These are phyloP conservation scores for Stentor coeruleus DNA, from an alignment of 73 alveolate genomes.

Conservation along the genomic window DNA sequence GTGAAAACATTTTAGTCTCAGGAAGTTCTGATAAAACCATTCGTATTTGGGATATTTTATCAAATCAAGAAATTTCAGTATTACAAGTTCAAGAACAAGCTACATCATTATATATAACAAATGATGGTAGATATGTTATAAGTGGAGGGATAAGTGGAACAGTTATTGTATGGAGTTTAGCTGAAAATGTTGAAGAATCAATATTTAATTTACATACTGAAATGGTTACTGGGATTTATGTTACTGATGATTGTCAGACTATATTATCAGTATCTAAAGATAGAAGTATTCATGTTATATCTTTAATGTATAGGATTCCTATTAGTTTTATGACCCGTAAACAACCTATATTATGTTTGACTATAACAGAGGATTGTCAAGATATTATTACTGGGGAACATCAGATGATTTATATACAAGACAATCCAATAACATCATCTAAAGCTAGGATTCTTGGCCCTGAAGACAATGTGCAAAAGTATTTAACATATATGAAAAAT, in stretches of 20 bases:
- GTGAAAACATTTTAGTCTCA: not conserved
- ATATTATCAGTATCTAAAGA: not conserved
- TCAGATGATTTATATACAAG: conserved; percentile 15
- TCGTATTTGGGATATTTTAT: not conserved
- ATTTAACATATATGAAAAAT: not conserved
- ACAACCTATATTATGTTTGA: not conserved
- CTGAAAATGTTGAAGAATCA: not conserved
- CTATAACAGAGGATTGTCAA: not conserved
- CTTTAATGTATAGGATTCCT: conserved; percentile 9
- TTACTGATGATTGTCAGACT: not conserved
- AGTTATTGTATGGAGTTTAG: not conserved
- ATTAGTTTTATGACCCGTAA: conserved; percentile 5
- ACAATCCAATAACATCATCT: conserved; percentile 1
- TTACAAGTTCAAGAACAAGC: conserved; percentile 10
- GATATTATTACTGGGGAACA: conserved; percentile 12
- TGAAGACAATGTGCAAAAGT: conserved; percentile 22
- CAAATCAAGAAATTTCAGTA: not conserved
- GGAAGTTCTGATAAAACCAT: conserved; percentile 11
- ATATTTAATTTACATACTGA: conserved; percentile 4
- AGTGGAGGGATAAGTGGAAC: not conserved
- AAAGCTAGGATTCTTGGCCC: conserved; percentile 21
- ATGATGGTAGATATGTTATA: not conserved
- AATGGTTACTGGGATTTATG: not conserved
- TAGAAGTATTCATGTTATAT: not conserved
- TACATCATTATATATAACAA: not conserved